A percentile compares a stretch with the other conserved stretches of the same genome.
Evolutionary conservation across 768 basidiomycete genomes (phyloP).

Genomic region (Mycena maculata): DNA sequence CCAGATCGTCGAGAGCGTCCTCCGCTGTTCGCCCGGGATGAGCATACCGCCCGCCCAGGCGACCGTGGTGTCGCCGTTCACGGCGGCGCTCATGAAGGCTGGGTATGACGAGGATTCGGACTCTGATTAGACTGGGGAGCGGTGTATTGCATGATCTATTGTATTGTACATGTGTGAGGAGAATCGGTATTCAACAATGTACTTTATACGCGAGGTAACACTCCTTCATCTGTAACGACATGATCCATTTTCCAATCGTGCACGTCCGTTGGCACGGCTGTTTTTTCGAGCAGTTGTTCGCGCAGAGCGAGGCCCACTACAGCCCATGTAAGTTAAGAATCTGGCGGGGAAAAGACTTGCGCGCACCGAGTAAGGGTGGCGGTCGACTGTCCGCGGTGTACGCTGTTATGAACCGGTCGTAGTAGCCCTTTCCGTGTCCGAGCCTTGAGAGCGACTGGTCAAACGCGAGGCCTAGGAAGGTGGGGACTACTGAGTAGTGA

Average conservation of each 20-base stretch:
- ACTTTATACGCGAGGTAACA: conserved; percentile 31
- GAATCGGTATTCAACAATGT: background rate
- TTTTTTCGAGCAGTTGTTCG: conserved; percentile 69
- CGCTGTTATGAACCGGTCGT: conserved; percentile 75
- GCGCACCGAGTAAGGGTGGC: conserved; percentile 70
- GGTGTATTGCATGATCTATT: background rate
- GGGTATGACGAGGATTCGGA: conserved; percentile 33
- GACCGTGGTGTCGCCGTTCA: conserved; percentile 30
- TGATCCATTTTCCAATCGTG: conserved; percentile 75
- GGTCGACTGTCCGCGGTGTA: conserved; percentile 59
- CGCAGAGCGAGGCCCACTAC: conserved; percentile 74
- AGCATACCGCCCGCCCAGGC: conserved; percentile 23
- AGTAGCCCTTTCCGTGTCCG: conserved; percentile 88
- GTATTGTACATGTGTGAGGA: background rate
- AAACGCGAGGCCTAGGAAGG: conserved; percentile 71
- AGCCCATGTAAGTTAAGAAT: conserved; percentile 28
- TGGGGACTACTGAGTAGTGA: conserved; percentile 1
- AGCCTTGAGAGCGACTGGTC: conserved; percentile 75
- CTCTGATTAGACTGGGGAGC: background rate
- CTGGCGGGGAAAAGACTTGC: conserved; percentile 14
- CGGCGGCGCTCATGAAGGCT: conserved; percentile 27
- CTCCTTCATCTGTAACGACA: conserved; percentile 62
- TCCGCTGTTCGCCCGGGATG: conserved; percentile 24
- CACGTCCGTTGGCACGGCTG: conserved; percentile 62
- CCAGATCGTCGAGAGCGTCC: conserved; percentile 22